Evolutionary conservation across 2,329 filamentous ascomycete species (phyloP), one percentile per base, ranked within the genome.

Genomic region (Colletotrichum sp.): DNA sequence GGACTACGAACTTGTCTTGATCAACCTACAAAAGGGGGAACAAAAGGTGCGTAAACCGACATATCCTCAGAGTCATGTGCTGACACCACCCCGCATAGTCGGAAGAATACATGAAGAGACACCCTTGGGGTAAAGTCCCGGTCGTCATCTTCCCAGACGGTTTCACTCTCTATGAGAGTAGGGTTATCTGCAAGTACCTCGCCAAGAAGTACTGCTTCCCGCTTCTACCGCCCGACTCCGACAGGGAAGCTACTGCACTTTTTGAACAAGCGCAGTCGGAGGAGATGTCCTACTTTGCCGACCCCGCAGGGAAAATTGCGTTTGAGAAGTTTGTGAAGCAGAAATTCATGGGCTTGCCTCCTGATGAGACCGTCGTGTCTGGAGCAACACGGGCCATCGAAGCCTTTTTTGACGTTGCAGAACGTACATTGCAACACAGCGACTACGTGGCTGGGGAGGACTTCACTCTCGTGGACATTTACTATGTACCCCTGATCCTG

Each of bases 121-220:
- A 88, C 78, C 86, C 85, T 4, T 86, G 84, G 83, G 86, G 85
- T 26, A 87, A 87, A 81, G 78, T 87, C 34, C 86, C 86, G 52
- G 81, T 78, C n/a, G 76, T 88, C 59, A 81, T 79, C 64, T 86
- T 84, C 77, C 78, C 85, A 15, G 81, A 84, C 6, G 85, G 85
- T 1, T 87, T 88, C 79, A 87, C 82, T 66, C 83, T 89, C 71
- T 86, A 87, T 78, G 87, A 89, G 80, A 87, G 85, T 79, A 87
- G 86, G 44, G 84, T 85, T 67, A 88, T 89, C 79, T 87, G 85
- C 85, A 86, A 86, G 80, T 87, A 88, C 79, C 84, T 89, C 73
- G 81, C 86, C 13, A 84, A 30, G 36, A 88, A 87, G 78, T 88
- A 88, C 82, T 84, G 81, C n/a, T 85, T 88, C 75, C 85, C 85